phyloP scores from a whole-genome alignment of 2,329 filamentous ascomycete species.

The Cryphonectria radicalis region DNA sequence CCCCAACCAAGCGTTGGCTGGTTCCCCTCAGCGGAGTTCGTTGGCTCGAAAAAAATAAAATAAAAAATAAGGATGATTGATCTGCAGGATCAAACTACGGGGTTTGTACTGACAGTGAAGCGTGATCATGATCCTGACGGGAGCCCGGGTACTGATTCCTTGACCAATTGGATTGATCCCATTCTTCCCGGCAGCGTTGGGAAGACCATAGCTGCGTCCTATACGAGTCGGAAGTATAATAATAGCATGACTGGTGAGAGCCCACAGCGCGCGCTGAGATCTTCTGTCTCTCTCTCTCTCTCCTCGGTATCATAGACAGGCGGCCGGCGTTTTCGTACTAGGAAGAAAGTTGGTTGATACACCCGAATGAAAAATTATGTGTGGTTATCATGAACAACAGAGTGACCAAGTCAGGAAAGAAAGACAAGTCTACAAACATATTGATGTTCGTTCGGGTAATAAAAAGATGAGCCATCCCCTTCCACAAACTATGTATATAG shows the following conservation, averaged over 20 bases:
- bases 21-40: neutral
- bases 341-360: no score
- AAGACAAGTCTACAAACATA: neutral
- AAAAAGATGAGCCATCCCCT: neutral
- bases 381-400: neutral
- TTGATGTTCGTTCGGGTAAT: neutral
- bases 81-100: constrained; percentile 1
- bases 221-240: neutral
- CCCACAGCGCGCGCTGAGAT: neutral
- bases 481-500: neutral
- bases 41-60: neutral
- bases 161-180: neutral
- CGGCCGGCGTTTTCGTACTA: neutral
- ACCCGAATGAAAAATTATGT: no score
- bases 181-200: neutral
- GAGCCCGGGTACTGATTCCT: neutral
- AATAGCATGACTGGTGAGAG: neutral
- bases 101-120: neutral
- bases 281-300: no score
- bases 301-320: no score
- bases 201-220: neutral
- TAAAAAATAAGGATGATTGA: neutral
- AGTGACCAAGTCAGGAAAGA: neutral
- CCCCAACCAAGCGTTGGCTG: neutral
- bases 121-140: neutral